These are phyloP conservation scores for Phytophthora pseudosyringae DNA, from an alignment of 352 stramenopile genomes.

Conservation along the genomic window DNA sequence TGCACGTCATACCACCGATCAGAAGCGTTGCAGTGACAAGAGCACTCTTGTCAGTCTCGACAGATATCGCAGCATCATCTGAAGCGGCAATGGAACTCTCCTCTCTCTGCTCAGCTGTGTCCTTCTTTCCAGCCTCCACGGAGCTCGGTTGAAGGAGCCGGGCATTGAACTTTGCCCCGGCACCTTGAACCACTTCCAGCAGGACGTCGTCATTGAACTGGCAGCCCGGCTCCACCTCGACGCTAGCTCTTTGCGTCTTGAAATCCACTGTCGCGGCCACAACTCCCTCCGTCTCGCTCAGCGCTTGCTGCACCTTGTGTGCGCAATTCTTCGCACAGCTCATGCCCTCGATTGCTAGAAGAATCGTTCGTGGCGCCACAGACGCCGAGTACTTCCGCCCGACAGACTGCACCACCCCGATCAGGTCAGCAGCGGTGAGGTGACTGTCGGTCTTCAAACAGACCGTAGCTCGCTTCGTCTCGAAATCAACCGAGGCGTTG, in stretches of 20 bases:
- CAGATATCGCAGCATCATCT: not conserved
- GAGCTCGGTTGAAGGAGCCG: too few species aligned
- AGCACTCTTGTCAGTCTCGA: slow-evolving; percentile 24
- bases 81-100: not conserved
- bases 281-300: too few species aligned
- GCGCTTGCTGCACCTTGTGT: too few species aligned
- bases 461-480: slow-evolving; percentile 75
- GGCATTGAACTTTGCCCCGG: too few species aligned
- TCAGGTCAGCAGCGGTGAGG: slow-evolving; percentile 53
- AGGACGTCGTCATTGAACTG: too few species aligned
- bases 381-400: slow-evolving; percentile 60
- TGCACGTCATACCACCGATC: slow-evolving; percentile 91
- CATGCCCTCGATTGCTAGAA: too few species aligned
- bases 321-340: too few species aligned
- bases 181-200: too few species aligned
- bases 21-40: slow-evolving; percentile 60
- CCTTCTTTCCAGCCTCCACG: not conserved
- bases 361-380: not conserved
- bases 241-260: too few species aligned
- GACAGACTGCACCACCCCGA: slow-evolving; percentile 56
- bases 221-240: too few species aligned
- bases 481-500: slow-evolving; percentile 70
- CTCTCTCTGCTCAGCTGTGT: not conserved
- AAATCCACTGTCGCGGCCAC: too few species aligned
- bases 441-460: slow-evolving; percentile 54